Base-by-base conservation (phyloP, 441 rosid genomes). In the Lepidium campestre region DNA sequence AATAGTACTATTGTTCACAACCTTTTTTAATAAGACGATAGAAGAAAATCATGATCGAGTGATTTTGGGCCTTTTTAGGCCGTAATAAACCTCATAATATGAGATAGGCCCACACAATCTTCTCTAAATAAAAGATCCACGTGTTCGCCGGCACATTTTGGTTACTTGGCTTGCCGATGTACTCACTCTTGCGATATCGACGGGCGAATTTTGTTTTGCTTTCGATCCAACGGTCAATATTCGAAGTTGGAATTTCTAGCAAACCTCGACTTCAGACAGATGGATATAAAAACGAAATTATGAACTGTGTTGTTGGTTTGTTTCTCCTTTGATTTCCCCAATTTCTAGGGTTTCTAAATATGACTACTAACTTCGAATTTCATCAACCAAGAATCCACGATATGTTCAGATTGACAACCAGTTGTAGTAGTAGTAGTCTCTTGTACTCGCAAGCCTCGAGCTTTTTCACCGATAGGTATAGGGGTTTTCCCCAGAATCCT, bases 291-390 rank as follows among this genome's bases (percentile, higher is more conserved):
- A n/a, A 2, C 5, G 7, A 70, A 12, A 14, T 42, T 29, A 44
- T 53, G 63, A 62, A 69, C 20, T 50, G n/a, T 31, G 35, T 20
- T 19, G n/a, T 29, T 7, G 31, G 31, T 27, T 5, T 29, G 34
- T 29, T 27, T 27, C 1, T 0, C 35, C 6, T 34, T 42, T 49
- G 40, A 1, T 61, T 61, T 73, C 63, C 68, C 54, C 37, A 67
- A 72, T 62, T 64, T 57, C 49, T 81, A 79, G 84, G 86, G 81
- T 70, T 80, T 55, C 17, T 34, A 57, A 50, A 65, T 23, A 89
- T 85, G 90, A 57, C 82, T 32, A 57, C 82, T 25, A 76, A 80
- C 66, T 64, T 83, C 65, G 91, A 85, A 63, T 70, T 80, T 45
- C 68, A 69, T 42, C 74, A 80, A 46, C 88, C 90, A 12, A 64